These are phyloP conservation scores for Heimioporus sp. DNA, from an alignment of 768 basidiomycete genomes.

Conservation along the genomic window DNA sequence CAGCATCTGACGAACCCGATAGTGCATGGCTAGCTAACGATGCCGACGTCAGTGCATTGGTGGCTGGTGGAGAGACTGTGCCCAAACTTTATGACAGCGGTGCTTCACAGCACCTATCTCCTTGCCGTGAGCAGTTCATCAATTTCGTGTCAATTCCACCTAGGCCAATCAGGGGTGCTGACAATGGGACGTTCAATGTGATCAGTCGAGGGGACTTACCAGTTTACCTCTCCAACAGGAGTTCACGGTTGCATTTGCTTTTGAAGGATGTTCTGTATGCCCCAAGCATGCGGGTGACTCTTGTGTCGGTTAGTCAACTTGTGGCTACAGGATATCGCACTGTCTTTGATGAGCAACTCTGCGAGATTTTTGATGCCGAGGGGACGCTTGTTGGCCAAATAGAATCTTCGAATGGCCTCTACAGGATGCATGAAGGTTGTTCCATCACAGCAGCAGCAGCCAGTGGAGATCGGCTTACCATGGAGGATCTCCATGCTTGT, in stretches of 20 bases:
- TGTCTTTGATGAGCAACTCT: not conserved
- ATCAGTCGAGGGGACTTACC: not conserved
- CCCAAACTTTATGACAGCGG: too few species aligned
- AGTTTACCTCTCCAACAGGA: not conserved
- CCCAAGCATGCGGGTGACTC: not conserved
- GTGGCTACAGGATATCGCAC: not conserved
- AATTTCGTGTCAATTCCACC: too few species aligned
- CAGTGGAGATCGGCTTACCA: not conserved
- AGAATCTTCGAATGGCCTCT: conserved; percentile 17
- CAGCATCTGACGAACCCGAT: too few species aligned
- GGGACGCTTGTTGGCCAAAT: conserved; percentile 12
- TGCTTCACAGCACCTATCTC: too few species aligned
- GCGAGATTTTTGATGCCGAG: conserved; percentile 5
- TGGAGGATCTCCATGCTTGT: not conserved
- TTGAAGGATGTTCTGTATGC: not conserved
- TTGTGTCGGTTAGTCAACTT: not conserved
- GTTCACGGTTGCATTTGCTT: not conserved
- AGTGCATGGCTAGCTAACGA: too few species aligned
- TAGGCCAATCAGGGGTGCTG: too few species aligned
- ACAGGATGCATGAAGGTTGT: too few species aligned
- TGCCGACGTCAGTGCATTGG: too few species aligned
- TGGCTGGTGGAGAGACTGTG: too few species aligned
- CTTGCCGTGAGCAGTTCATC: too few species aligned
- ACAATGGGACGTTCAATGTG: not conserved
- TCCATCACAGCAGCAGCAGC: too few species aligned